A percentile compares a stretch with the other conserved stretches of the same genome.
These are phyloP conservation scores for Pseudogymnoascus sp. DNA, from an alignment of 2,329 filamentous ascomycete species.

Conservation along the genomic window DNA sequence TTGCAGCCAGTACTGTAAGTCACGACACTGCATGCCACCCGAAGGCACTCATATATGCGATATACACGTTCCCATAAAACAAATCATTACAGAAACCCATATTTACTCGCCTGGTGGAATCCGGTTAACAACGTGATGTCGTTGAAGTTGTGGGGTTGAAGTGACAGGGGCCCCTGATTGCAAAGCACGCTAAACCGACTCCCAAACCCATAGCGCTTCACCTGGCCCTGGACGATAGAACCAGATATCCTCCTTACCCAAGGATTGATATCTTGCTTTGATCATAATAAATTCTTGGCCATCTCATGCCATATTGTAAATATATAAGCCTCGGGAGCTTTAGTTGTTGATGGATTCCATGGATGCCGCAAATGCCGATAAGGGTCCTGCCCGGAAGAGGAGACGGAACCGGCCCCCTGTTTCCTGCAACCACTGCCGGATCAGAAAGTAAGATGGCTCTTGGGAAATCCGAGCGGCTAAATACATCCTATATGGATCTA, in stretches of 20 bases:
- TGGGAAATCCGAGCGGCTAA: neutral
- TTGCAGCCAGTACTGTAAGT: neutral
- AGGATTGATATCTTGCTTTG: neutral
- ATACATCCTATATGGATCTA: neutral
- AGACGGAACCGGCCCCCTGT: constrained; percentile 1
- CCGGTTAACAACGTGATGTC: neutral
- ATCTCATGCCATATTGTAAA: neutral
- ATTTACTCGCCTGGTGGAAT: neutral
- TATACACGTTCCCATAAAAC: neutral
- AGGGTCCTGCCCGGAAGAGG: constrained; percentile 1
- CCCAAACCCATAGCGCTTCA: neutral
- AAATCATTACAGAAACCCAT: neutral
- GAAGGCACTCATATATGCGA: neutral
- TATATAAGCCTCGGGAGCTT: neutral
- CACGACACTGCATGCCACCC: neutral
- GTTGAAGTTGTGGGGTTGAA: neutral
- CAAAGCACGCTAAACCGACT: neutral
- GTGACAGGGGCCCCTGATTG: neutral
- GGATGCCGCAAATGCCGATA: neutral
- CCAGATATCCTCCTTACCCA: neutral
- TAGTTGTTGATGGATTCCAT: neutral
- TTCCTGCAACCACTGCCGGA: constrained; percentile 7
- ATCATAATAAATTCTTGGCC: neutral
- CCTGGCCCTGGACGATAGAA: neutral
- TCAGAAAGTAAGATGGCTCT: neutral